phyloP scores from a whole-genome alignment of 192 early-diverging fungal species.

The Diversispora eburnea region DNA sequence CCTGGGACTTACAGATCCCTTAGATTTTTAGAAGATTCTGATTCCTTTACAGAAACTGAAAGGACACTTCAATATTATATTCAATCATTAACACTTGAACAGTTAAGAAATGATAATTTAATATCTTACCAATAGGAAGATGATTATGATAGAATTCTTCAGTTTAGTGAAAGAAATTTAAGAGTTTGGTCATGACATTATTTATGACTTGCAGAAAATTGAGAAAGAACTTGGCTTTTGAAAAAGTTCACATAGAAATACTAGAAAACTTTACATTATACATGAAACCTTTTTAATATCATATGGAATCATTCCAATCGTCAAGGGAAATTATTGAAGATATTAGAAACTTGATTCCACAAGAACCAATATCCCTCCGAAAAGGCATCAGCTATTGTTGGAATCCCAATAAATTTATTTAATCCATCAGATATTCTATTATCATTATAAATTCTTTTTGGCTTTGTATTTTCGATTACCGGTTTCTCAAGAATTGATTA shows the following conservation, averaged over 20 bases:
- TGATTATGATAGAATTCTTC: constrained; percentile 8
- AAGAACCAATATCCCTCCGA: constrained; percentile 13
- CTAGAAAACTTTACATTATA: constrained; percentile 4
- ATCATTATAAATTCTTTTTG: constrained; percentile 25
- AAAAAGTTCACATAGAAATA: constrained; percentile 27
- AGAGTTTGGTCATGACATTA: neutral
- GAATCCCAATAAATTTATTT: neutral
- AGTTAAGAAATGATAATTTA: neutral
- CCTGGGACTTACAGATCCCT: constrained; percentile 9
- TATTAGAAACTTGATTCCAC: constrained; percentile 18
- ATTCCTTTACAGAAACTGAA: neutral
- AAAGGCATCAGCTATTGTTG: constrained; percentile 1
- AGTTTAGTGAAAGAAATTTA: constrained; percentile 20
- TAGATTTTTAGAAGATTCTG: neutral
- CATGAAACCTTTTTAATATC: constrained; percentile 25
- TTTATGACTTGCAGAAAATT: constrained; percentile 24
- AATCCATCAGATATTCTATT: constrained; percentile 21
- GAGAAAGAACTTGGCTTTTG: constrained; percentile 25
- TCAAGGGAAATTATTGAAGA: constrained; percentile 18
- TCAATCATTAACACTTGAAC: constrained; percentile 6
- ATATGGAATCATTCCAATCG: constrained; percentile 27
- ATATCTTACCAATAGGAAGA: constrained; percentile 22
- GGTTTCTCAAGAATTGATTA: neutral
- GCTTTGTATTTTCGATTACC: constrained; percentile 15
- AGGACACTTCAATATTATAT: neutral